These are phyloP conservation scores for Prillingera fragicola DNA, from an alignment of 1,284 basidiomycete genomes.

Conservation along the genomic window DNA sequence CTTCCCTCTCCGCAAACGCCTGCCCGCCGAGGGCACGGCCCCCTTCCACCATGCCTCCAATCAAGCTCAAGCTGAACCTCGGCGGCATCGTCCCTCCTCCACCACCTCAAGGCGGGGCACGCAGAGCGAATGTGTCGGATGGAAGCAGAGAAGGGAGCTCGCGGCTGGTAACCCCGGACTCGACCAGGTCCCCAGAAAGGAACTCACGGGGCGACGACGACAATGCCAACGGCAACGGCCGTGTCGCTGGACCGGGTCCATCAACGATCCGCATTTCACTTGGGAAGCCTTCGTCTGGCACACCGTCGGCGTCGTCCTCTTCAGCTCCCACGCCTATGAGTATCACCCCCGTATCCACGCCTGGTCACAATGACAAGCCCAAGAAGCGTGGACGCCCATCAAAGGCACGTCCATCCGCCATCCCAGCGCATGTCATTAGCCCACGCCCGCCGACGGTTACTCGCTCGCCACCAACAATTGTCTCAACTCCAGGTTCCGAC, in stretches of 20 bases:
- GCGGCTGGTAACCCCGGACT: too few species aligned
- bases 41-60: slow-evolving; percentile 22
- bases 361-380: slow-evolving; percentile 7
- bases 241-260: neutral
- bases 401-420: slow-evolving; percentile 13
- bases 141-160: too few species aligned
- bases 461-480: slow-evolving; percentile 1
- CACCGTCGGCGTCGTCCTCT: slow-evolving; percentile 10
- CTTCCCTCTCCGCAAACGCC: neutral
- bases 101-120: too few species aligned
- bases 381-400: slow-evolving; percentile 12
- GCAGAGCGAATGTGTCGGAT: too few species aligned
- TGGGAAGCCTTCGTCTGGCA: neutral
- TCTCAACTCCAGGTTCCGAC: slow-evolving; percentile 3
- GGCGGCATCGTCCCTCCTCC: slow-evolving; percentile 8
- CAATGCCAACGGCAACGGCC: too few species aligned
- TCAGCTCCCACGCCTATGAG: slow-evolving; percentile 9
- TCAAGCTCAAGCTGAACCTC: slow-evolving; percentile 38
- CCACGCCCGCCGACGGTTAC: slow-evolving; percentile 6
- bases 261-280: neutral
- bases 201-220: too few species aligned
- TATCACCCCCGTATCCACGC: slow-evolving; percentile 10
- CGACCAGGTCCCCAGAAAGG: too few species aligned
- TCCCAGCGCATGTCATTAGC: slow-evolving; percentile 18
- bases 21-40: neutral